Evolutionary conservation across 208 protist species (phyloP).

Genomic region (Acanthamoeba healyi): DNA sequence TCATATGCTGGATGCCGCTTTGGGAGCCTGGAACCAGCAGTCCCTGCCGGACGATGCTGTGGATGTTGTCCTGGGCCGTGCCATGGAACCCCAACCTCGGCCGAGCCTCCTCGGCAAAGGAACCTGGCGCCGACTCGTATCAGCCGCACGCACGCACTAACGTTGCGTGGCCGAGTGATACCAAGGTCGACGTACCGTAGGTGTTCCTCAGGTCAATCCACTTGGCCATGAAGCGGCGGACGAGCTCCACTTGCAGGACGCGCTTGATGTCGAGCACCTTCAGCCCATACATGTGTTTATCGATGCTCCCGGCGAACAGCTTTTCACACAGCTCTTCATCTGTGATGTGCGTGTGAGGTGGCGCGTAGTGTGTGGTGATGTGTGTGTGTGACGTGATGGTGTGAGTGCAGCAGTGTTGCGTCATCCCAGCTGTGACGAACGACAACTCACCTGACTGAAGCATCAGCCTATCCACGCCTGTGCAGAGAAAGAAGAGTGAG

Average conservation of each 20-base stretch:
- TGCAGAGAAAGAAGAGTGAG: no score
- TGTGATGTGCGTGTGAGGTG: no score
- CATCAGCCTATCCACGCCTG: no score
- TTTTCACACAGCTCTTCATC: not conserved
- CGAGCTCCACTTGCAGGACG: not conserved
- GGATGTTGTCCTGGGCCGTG: not conserved
- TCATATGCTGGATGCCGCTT: not conserved
- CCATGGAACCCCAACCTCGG: constrained; percentile 17
- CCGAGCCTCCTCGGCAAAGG: not conserved
- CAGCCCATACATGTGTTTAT: not conserved
- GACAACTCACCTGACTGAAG: not conserved
- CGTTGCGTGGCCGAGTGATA: no score
- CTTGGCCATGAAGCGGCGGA: not conserved
- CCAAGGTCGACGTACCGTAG: no score
- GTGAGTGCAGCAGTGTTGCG: not conserved
- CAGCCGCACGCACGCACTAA: no score
- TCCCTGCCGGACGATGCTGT: not conserved
- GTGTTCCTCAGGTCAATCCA: not conserved
- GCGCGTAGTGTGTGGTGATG: not conserved
- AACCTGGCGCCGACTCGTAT: not conserved
- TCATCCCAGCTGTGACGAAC: no score
- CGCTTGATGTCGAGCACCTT: not conserved
- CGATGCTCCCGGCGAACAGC: not conserved
- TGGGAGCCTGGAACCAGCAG: not conserved
- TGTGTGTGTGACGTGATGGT: not conserved